Evolutionary conservation across 768 basidiomycete species (phyloP).

Genomic region (Boletus sp.): DNA sequence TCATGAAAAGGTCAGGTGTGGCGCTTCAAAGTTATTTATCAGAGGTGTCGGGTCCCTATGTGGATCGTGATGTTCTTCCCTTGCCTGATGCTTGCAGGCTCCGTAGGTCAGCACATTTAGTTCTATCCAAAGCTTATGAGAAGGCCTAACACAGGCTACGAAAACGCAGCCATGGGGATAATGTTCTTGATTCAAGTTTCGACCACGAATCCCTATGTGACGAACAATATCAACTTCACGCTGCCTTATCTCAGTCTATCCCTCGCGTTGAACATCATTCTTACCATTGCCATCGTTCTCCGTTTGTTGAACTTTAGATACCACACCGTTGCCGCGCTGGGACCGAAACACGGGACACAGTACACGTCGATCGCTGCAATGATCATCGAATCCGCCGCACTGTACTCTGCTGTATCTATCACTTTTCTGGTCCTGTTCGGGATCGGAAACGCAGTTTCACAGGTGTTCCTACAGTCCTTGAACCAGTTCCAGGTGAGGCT

Average conservation of each 20-base stretch:
- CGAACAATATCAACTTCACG: neutral
- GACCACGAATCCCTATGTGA: neutral
- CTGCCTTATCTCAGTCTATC: constrained; percentile 29
- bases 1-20: too few species aligned
- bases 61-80: too few species aligned
- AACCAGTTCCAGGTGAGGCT: neutral
- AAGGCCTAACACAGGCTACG: too few species aligned
- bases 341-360: constrained; percentile 18
- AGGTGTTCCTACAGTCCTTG: neutral
- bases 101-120: too few species aligned
- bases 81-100: too few species aligned
- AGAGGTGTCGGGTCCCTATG: too few species aligned
- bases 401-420: constrained; percentile 17
- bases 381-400: constrained; percentile 35
- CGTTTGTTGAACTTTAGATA: constrained; percentile 28
- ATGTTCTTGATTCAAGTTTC: neutral
- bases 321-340: constrained; percentile 12
- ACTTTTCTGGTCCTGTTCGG: neutral
- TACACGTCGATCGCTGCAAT: constrained; percentile 36
- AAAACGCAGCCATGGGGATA: neutral
- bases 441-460: neutral
- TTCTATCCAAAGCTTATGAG: too few species aligned
- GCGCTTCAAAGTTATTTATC: too few species aligned
- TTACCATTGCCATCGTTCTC: constrained; percentile 21
- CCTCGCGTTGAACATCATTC: constrained; percentile 32